These are phyloP conservation scores for Pseudoturritis turrita DNA, from an alignment of 345 rosid genomes.

Conservation along the genomic window DNA sequence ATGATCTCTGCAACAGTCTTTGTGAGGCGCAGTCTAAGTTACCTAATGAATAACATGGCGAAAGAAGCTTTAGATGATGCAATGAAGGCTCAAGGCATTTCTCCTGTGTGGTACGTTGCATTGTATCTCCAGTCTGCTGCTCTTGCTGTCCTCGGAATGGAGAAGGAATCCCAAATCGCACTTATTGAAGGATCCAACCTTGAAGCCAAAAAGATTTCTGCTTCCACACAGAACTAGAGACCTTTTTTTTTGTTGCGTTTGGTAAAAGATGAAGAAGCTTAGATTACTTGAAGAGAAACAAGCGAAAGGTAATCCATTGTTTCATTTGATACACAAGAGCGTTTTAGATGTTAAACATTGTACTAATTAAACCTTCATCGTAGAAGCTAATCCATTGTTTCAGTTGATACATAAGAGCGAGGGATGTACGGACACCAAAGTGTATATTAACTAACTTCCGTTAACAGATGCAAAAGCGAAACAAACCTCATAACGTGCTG, in stretches of 20 bases:
- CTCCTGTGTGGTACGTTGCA: constrained; percentile 77
- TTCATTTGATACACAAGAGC: not conserved
- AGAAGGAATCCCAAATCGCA: constrained; percentile 64
- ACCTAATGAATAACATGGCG: constrained; percentile 60
- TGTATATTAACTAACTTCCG: constrained; percentile 6
- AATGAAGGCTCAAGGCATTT: constrained; percentile 62
- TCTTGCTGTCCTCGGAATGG: constrained; percentile 56
- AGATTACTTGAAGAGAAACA: not conserved
- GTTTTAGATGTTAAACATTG: constrained; percentile 1
- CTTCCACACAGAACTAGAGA: constrained; percentile 10
- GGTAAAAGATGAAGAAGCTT: not conserved
- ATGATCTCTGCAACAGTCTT: constrained; percentile 70
- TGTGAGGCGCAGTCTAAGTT: constrained; percentile 72
- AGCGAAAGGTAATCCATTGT: not conserved
- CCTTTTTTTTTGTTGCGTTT: not conserved
- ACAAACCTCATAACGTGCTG: not conserved
- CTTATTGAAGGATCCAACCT: constrained; percentile 64
- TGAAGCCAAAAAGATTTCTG: constrained; percentile 41
- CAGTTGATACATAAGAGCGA: constrained; percentile 6
- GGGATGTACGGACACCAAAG: not conserved
- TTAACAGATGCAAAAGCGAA: not conserved
- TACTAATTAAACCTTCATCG: not conserved
- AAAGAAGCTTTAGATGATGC: constrained; percentile 76
- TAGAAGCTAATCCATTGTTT: constrained; percentile 5
- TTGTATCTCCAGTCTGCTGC: constrained; percentile 73